Base-by-base conservation (phyloP, 352 stramenopile species). In the Globisporangium carolinianum region DNA sequence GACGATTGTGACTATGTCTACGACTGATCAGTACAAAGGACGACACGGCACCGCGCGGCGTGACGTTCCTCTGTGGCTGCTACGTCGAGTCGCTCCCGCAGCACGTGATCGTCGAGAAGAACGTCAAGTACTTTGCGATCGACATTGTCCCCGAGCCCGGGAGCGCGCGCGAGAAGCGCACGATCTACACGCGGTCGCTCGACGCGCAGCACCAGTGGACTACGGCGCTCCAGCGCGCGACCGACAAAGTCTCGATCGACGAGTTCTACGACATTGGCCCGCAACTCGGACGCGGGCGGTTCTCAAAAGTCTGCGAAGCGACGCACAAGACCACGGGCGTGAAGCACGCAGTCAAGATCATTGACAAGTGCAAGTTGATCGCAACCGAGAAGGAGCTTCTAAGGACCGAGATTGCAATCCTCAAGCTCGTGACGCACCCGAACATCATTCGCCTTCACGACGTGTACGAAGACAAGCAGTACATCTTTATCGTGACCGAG, bases 401-500 rank as follows among this genome's bases (percentile, higher is more conserved):
- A 46, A 84, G 91, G 24, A 97, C 87, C 0, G 93, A 98, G 67
- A 97, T 98, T 48, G 89, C 89, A 58, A 96, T 98, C 50, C 70
- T 98, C 53, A 96, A 96, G 59, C 82, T 98, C 39, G 93, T 98
- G 37, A 82, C 75, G 11, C 87, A 97, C 68, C 80, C 80, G 10
- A 87, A 96, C 63, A 95, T 97, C 58, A 92, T 97, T 37, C 73
- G 65, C 0, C 65, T 95, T 14, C 66, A 86, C 48, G 92, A 97
- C 41, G 85, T 97, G n/a, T 98, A 95, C 67, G 93, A 98, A 58
- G 84, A 89, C 57, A 82, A 87, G 36, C 83, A 94, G 67, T 75
- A 93, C 63, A 97, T 99, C 62, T 99, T 98, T 76, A 94, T 99
- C 49, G 95, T 99, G 36, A 98, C 98, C 69, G 97, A 99, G 69